Evolutionary conservation across 2,329 filamentous ascomycete genomes (phyloP).

Genomic region (Fusarium sp.): DNA sequence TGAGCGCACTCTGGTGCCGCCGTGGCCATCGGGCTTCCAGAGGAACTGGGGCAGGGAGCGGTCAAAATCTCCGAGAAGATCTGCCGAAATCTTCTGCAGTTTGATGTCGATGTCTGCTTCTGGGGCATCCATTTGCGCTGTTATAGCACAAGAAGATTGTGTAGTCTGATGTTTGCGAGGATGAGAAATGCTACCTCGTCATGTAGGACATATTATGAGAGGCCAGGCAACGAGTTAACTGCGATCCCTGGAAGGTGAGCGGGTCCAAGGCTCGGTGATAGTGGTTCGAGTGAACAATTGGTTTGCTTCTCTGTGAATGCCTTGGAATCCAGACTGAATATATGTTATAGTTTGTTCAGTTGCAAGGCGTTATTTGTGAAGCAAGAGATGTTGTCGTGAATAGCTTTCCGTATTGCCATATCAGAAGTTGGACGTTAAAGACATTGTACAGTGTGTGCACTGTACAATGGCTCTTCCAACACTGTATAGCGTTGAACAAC

Average conservation of each 20-base stretch:
- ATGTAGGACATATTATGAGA: conserved; percentile 9
- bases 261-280: conserved; percentile 19
- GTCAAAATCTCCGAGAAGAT: conserved; percentile 73
- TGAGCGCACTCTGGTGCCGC: conserved; percentile 60
- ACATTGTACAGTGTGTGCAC: neutral
- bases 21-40: conserved; percentile 65
- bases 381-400: neutral
- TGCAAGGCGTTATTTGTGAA: neutral
- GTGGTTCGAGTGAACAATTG: conserved; percentile 1
- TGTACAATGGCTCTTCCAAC: neutral
- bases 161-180: conserved; percentile 7
- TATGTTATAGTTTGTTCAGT: neutral
- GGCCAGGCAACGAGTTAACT: conserved; percentile 30
- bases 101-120: conserved; percentile 74
- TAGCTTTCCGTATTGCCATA: neutral
- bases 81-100: conserved; percentile 72
- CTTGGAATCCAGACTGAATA: neutral
- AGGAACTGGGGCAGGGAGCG: conserved; percentile 67
- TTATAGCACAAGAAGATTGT: neutral
- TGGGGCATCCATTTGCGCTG: conserved; percentile 68
- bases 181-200: conserved; percentile 1
- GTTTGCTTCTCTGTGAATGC: neutral
- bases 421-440: neutral
- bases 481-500: neutral
- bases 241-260: conserved; percentile 12